A percentile compares a stretch with the other conserved stretches of the same genome.
Conservation (phyloP, 73 alveolate species). For the Paramecium sonneborni region DNA sequence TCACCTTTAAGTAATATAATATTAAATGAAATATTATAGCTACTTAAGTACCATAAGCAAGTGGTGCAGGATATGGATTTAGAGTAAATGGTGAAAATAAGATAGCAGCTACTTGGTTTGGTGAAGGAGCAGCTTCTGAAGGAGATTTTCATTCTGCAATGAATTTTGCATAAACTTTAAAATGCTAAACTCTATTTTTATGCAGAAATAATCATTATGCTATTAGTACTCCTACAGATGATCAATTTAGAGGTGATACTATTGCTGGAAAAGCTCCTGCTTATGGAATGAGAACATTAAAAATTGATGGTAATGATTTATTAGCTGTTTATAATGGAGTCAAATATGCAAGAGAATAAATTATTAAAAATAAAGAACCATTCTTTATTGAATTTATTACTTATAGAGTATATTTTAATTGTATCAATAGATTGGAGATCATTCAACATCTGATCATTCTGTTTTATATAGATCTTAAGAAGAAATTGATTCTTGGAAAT, state of each 20-base stretch:
- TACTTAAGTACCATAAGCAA: slow-evolving; percentile 90
- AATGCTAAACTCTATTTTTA: slow-evolving; percentile 88
- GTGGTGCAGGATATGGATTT: slow-evolving; percentile 96
- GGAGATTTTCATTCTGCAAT: slow-evolving; percentile 96
- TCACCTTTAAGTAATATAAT: slow-evolving; percentile 88
- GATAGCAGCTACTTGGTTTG: slow-evolving; percentile 91
- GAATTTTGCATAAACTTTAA: slow-evolving; percentile 95
- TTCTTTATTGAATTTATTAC: slow-evolving; percentile 92
- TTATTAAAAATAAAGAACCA: slow-evolving; percentile 81
- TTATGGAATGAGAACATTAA: slow-evolving; percentile 88
- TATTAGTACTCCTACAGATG: slow-evolving; percentile 71
- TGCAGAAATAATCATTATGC: slow-evolving; percentile 82
- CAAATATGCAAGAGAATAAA: slow-evolving; percentile 83
- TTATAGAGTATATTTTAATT: slow-evolving; percentile 72
- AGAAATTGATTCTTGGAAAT: slow-evolving; percentile 74
- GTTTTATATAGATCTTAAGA: slow-evolving; percentile 79
- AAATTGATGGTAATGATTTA: slow-evolving; percentile 96
- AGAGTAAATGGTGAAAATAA: slow-evolving; percentile 85
- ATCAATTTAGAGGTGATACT: slow-evolving; percentile 94
- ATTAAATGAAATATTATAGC: slow-evolving; percentile 21
- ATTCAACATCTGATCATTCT: slow-evolving; percentile 91
- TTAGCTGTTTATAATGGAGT: slow-evolving; percentile 91
- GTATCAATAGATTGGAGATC: slow-evolving; percentile 82
- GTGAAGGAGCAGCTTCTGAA: slow-evolving; percentile 98
- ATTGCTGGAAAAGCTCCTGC: slow-evolving; percentile 93